These are phyloP conservation scores for Haematococcus sp. DNA, from an alignment of 139 green algal genomes.

Conservation along the genomic window DNA sequence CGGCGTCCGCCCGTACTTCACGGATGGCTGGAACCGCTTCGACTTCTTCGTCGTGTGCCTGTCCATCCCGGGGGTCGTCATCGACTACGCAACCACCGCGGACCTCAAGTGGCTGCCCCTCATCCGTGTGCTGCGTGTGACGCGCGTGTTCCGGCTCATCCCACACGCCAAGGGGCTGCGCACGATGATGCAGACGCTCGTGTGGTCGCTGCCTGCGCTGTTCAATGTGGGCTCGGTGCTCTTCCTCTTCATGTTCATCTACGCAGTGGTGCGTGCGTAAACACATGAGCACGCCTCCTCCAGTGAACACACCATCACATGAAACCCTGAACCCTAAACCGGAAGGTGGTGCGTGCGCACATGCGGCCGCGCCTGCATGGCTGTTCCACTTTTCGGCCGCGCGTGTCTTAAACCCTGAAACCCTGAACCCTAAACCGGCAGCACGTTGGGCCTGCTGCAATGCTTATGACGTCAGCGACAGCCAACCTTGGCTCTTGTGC, in stretches of 20 bases:
- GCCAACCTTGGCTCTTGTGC: too few species aligned
- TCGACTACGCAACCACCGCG: constrained; percentile 29
- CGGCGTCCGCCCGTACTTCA: constrained; percentile 10
- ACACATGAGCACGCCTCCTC: too few species aligned
- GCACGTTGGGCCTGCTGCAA: too few species aligned
- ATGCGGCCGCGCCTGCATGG: too few species aligned
- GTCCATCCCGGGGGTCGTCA: constrained; percentile 26
- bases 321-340: too few species aligned
- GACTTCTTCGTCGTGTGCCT: constrained; percentile 37
- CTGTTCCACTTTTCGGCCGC: too few species aligned
- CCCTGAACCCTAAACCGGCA: too few species aligned
- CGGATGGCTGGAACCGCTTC: constrained; percentile 66
- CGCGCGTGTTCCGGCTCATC: constrained; percentile 65
- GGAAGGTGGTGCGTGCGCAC: too few species aligned
- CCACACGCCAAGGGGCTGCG: constrained; percentile 60
- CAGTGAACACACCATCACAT: too few species aligned
- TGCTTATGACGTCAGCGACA: too few species aligned
- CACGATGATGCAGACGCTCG: constrained; percentile 63
- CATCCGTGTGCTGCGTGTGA: constrained; percentile 59
- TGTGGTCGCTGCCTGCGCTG: constrained; percentile 47
- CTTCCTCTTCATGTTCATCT: constrained; percentile 77
- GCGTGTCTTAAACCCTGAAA: too few species aligned
- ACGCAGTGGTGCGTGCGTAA: constrained; percentile 37
- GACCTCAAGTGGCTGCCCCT: constrained; percentile 40
- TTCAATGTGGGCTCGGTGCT: constrained; percentile 64